phyloP scores from a whole-genome alignment of 352 stramenopile genomes.

The Phytophthora parvispora region DNA sequence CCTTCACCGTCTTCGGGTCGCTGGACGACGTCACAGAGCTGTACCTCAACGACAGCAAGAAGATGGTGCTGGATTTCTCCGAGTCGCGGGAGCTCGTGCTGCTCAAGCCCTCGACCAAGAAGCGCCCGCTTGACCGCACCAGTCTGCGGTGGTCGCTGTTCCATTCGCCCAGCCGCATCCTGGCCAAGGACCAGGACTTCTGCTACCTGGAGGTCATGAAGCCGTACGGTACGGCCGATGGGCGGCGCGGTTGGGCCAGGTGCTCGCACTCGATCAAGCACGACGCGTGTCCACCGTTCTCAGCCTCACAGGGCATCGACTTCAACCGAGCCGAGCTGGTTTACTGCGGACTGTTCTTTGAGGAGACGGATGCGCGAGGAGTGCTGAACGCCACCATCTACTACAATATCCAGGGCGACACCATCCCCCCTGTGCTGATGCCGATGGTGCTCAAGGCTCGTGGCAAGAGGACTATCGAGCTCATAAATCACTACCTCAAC shows the following conservation, averaged over 20 bases:
- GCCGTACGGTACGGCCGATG: conserved; percentile 58
- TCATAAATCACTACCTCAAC: conserved; percentile 83
- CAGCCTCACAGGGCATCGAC: conserved; percentile 26
- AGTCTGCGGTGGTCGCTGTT: conserved; percentile 80
- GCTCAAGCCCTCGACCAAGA: conserved; percentile 47
- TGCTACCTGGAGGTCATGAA: conserved; percentile 84
- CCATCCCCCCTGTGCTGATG: conserved; percentile 55
- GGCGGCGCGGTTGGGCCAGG: conserved; percentile 76
- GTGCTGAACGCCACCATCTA: conserved; percentile 69
- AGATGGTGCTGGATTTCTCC: conserved; percentile 83
- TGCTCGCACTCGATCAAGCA: conserved; percentile 80
- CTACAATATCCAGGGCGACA: conserved; percentile 62
- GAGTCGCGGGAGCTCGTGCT: conserved; percentile 64
- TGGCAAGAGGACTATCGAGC: conserved; percentile 63
- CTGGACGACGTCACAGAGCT: conserved; percentile 78
- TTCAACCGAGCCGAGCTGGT: conserved; percentile 68
- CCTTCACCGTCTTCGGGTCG: conserved; percentile 63
- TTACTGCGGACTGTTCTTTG: conserved; percentile 77
- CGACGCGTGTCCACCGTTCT: conserved; percentile 65
- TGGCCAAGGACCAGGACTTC: conserved; percentile 78
- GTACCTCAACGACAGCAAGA: conserved; percentile 70
- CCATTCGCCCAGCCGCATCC: conserved; percentile 59
- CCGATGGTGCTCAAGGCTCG: conserved; percentile 67
- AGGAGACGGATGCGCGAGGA: conserved; percentile 60
- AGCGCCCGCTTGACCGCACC: conserved; percentile 59